phyloP scores from a whole-genome alignment of 1,284 basidiomycete species.

The Prillingera fragicola region DNA sequence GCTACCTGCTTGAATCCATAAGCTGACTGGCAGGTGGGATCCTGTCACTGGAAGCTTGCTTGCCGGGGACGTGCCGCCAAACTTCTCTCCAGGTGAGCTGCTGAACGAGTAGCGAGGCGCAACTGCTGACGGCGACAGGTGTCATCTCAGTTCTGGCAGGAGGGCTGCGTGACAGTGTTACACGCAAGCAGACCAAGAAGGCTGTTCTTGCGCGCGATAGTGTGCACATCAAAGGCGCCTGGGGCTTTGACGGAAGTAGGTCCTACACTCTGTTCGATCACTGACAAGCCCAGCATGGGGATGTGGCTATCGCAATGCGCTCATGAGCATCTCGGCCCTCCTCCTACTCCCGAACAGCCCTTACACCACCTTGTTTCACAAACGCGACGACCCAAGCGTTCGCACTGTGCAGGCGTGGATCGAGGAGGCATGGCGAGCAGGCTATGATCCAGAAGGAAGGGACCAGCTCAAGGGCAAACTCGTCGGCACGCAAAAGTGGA shows the following conservation, averaged over 20 bases:
- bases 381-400: slow-evolving; percentile 58
- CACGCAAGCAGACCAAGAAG: slow-evolving; percentile 53
- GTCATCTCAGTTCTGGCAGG: slow-evolving; percentile 61
- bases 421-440: slow-evolving; percentile 68
- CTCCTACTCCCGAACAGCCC: slow-evolving; percentile 48
- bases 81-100: slow-evolving; percentile 63
- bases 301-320: slow-evolving; percentile 67
- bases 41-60: slow-evolving; percentile 19
- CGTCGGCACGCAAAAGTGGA: slow-evolving; percentile 64
- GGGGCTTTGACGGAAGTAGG: slow-evolving; percentile 68
- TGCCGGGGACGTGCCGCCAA: slow-evolving; percentile 51
- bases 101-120: background rate
- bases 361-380: slow-evolving; percentile 24
- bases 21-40: slow-evolving; percentile 37
- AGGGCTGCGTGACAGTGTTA: slow-evolving; percentile 55
- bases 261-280: slow-evolving; percentile 36
- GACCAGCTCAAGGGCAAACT: slow-evolving; percentile 57
- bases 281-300: slow-evolving; percentile 35
- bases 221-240: slow-evolving; percentile 58
- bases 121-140: slow-evolving; percentile 49
- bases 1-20: background rate
- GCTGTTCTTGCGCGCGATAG: slow-evolving; percentile 63
- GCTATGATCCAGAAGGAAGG: slow-evolving; percentile 67
- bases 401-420: slow-evolving; percentile 69
- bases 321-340: slow-evolving; percentile 71